These are phyloP conservation scores for Mycena polygramma DNA, from an alignment of 768 basidiomycete species.

Conservation along the genomic window DNA sequence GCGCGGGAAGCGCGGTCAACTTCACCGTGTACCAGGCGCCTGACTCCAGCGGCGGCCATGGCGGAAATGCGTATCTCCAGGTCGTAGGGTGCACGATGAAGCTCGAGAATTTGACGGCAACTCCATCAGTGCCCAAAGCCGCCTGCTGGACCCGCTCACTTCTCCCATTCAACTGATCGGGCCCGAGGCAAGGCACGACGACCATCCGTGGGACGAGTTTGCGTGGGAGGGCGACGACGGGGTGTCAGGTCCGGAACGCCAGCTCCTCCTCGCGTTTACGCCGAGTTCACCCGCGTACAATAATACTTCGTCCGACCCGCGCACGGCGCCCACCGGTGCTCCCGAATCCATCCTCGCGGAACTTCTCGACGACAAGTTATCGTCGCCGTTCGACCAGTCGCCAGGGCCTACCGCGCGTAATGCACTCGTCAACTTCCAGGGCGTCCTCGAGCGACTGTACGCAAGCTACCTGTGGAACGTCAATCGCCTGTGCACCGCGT, in stretches of 20 bases:
- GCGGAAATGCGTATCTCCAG: constrained; percentile 24
- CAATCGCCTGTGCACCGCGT: constrained; percentile 22
- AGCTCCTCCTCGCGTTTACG: too few relatives aligned
- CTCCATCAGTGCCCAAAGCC: too few relatives aligned
- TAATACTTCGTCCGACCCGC: constrained; percentile 28
- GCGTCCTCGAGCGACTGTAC: constrained; percentile 14
- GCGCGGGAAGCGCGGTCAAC: constrained; percentile 18
- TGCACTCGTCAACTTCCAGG: constrained; percentile 20
- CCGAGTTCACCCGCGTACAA: constrained; percentile 31
- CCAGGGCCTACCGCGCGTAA: not conserved
- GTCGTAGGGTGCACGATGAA: constrained; percentile 25
- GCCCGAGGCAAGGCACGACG: constrained; percentile 25
- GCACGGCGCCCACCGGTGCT: not conserved
- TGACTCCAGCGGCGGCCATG: not conserved
- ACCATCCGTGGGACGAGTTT: too few relatives aligned
- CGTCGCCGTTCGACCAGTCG: not conserved
- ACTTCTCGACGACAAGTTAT: constrained; percentile 1
- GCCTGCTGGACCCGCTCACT: constrained; percentile 28
- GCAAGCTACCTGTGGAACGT: constrained; percentile 30
- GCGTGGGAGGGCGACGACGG: too few relatives aligned
- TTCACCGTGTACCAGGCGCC: constrained; percentile 11
- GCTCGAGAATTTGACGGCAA: constrained; percentile 24
- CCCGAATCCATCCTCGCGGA: constrained; percentile 14
- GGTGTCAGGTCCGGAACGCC: too few relatives aligned
- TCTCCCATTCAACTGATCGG: not conserved